Evolutionary conservation across 192 early-diverging fungal species (phyloP), one percentile per base, ranked within the genome.

Genomic region (Diversispora epigaea): DNA sequence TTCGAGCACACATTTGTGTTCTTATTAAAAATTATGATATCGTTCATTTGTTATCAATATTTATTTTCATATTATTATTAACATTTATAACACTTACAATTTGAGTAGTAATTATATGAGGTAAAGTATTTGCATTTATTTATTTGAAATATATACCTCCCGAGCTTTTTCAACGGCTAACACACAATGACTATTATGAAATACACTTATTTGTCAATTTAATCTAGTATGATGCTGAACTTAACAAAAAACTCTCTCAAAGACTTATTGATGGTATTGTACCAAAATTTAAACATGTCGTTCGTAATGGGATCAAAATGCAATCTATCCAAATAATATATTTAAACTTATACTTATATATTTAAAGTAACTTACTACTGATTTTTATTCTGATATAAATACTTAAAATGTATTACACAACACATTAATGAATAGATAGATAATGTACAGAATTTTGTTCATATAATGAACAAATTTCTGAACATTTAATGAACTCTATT

Each of bases 1-100:
- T 76, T 97, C 95, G 67, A 98, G 86, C 12, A 98, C 95, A 76
- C 96, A 98, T 87, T 98, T 98, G 88, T 98, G 96, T 84, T 98
- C 96, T 84, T 88, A 83, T 73, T 8, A 55, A 32, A 64, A 32
- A 55, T 41, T 43, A 50, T 32, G 25, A 32, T 32, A 32, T 32
- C 25, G 25, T 32, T 32, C 25, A 32, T 32, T 32, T 32, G 25
- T 32, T 32, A 32, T 32, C 0, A 32, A 32, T 32, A 32, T n/a
- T 32, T 32, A 32, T 32, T 32, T 32, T 32, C 25, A 32, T 32
- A 32, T 32, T 32, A 32, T 32, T 32, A 32, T 32, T 32, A 32
- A 32, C 25, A 22, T 22, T 58, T 58, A 21, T 45, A 17, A 19
- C 32, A 69, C 79, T 54, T 83, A 86, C 86, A 41, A 93, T 98